Evolutionary conservation across 2,329 filamentous ascomycete species (phyloP), one percentile per base, ranked within the genome.

Genomic region (Pestalotiopsis sp.): DNA sequence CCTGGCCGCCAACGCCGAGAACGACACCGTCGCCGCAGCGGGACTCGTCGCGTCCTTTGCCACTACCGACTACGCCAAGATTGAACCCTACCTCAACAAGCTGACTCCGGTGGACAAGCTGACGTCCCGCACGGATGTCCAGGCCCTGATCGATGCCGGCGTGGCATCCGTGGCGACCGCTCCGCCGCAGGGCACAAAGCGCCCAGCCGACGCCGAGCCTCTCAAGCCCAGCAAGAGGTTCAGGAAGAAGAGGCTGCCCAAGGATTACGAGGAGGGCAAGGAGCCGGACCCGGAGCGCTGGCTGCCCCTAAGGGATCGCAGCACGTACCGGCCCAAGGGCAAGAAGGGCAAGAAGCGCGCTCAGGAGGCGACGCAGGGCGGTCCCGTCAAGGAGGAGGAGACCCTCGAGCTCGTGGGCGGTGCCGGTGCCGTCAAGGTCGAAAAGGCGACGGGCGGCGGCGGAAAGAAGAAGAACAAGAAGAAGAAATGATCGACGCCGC

Each of bases 341-440:
- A 94, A 92, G 84, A 97, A 97, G 86, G 93, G 93, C 67, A 95
- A 94, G 86, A 92, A 94, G 86, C 92, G 92, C 82, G 91, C 90
- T 4, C 85, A 87, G 70, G 92, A 93, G 73, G 84, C 91, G 56
- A 98, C 93, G 9, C 96, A 98, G 79, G 96, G 96, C 70, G 95
- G 95, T 63, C 82, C 91, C 13, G 92, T 94, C 25, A 90, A 87
- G 74, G 93, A 95, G 71, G 91, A 92, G 78, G 90, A 86, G 84
- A 92, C 84, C 68, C 82, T 90, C 72, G 89, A 88, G 72, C 81
- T 91, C 13, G 88, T 88, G 2, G 89, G 89, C 36, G 89, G 89
- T 4, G 89, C 88, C 1, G 89, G 88, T 14, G 85, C 82, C 5
- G 87, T 91, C 68, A 90, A 88, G 79, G 88, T 91, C 52, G 89